Conservation (phyloP, 805 yeast genomes). For the Cyberlindnera amylophila region DNA sequence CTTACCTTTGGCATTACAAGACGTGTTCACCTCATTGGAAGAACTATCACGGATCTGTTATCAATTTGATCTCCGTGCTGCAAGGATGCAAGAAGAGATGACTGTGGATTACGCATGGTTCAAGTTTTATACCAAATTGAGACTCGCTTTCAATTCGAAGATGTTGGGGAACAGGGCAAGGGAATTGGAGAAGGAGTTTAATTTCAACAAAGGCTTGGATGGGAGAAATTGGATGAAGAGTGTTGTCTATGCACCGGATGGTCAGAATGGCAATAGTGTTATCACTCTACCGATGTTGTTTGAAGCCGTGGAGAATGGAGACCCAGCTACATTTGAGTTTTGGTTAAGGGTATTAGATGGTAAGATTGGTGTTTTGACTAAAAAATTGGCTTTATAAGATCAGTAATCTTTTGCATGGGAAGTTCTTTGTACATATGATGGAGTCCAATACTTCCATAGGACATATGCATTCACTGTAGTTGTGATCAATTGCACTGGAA, state of each 20-base stretch:
- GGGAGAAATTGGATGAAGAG: constrained; percentile 62
- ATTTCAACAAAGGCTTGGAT: constrained; percentile 42
- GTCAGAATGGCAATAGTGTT: constrained; percentile 46
- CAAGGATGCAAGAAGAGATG: constrained; percentile 46
- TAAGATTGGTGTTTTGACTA: constrained; percentile 6
- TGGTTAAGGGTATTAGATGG: constrained; percentile 10
- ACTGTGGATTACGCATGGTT: constrained; percentile 79
- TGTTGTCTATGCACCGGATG: constrained; percentile 57
- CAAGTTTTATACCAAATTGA: constrained; percentile 53
- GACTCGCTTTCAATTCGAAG: constrained; percentile 53
- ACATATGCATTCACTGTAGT: no score
- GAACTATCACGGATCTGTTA: constrained; percentile 4
- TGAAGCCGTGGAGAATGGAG: constrained; percentile 48
- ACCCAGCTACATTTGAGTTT: constrained; percentile 32
- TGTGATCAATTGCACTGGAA: no score
- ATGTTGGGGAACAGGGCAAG: constrained; percentile 43
- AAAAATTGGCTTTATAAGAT: constrained; percentile 6
- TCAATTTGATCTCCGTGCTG: constrained; percentile 45
- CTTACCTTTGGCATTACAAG: constrained; percentile 10
- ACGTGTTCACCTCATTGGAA: constrained; percentile 6
- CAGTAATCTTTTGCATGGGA: no score
- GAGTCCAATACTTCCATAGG: no score
- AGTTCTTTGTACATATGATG: no score
- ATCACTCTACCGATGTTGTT: constrained; percentile 56
- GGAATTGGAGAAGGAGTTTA: constrained; percentile 19